Percentiles rank a stretch among this genome's conserved stretches.
phyloP scores from a whole-genome alignment of 768 basidiomycete species.

The Xerocomellus dryophilus region DNA sequence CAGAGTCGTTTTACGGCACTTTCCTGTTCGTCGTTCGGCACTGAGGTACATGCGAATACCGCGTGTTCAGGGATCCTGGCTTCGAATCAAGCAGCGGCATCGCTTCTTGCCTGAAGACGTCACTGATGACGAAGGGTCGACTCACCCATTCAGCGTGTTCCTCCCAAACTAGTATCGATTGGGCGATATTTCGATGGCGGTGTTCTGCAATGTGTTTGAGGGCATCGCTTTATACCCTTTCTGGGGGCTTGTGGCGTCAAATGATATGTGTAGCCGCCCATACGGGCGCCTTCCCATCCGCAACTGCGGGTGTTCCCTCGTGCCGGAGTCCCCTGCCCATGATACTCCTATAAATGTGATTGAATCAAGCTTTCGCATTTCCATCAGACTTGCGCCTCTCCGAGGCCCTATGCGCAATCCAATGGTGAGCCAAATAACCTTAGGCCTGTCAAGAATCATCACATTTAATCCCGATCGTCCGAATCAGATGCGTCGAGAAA shows the following conservation, averaged over 20 bases:
- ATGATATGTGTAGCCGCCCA: slow-evolving; percentile 17
- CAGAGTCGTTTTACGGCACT: slow-evolving; percentile 3
- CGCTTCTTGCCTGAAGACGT: slow-evolving; percentile 13
- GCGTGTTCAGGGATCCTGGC: slow-evolving; percentile 16
- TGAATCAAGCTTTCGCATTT: background rate
- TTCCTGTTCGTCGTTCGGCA: background rate
- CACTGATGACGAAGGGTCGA: slow-evolving; percentile 2
- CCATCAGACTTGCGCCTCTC: slow-evolving; percentile 5
- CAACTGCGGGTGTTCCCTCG: background rate
- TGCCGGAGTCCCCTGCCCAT: background rate
- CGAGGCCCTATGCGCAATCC: background rate
- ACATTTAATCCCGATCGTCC: background rate
- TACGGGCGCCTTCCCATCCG: background rate
- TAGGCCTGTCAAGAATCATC: background rate
- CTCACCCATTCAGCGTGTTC: slow-evolving; percentile 20
- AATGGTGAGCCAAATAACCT: slow-evolving; percentile 12
- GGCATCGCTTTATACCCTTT: slow-evolving; percentile 2
- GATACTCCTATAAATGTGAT: slow-evolving; percentile 19
- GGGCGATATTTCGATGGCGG: slow-evolving; percentile 7
- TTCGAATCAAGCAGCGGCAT: background rate
- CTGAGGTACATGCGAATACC: slow-evolving; percentile 8
- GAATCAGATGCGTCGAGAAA: slow-evolving; percentile 14
- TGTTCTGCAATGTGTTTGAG: background rate
- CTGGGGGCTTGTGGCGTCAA: background rate
- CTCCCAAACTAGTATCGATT: slow-evolving; percentile 9